Conservation (phyloP, 1,284 basidiomycete species). For the Pterula multifida region DNA sequence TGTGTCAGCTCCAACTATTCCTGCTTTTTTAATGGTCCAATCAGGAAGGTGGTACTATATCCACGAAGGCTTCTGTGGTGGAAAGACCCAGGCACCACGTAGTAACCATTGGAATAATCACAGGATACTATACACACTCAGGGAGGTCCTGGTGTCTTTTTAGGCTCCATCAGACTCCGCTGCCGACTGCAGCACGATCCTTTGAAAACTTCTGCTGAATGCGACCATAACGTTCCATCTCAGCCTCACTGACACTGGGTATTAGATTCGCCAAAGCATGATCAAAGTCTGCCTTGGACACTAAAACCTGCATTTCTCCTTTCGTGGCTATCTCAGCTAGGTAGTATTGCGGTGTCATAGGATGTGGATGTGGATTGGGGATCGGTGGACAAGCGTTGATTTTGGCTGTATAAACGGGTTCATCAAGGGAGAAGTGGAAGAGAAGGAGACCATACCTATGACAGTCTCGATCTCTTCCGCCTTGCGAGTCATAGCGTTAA, state of each 20-base stretch:
- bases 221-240: constrained; percentile 79
- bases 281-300: constrained; percentile 68
- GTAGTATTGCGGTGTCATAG: constrained; percentile 88
- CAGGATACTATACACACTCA: too few species aligned
- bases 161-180: too few species aligned
- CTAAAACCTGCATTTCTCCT: constrained; percentile 68
- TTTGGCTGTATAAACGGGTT: constrained; percentile 27
- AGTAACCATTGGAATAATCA: too few species aligned
- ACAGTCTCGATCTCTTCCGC: constrained; percentile 69
- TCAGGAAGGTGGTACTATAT: too few species aligned
- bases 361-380: constrained; percentile 42
- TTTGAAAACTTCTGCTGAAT: constrained; percentile 65
- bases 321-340: constrained; percentile 73
- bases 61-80: too few species aligned
- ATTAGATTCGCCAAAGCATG: constrained; percentile 65
- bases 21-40: too few species aligned
- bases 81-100: too few species aligned
- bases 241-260: constrained; percentile 81
- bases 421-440: constrained; percentile 21
- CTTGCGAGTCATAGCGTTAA: constrained; percentile 89
- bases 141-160: too few species aligned
- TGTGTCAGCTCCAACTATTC: too few species aligned
- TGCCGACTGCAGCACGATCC: constrained; percentile 4
- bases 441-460: constrained; percentile 35
- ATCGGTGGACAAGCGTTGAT: constrained; percentile 8